Percentiles rank a stretch among this genome's conserved stretches.
These are phyloP conservation scores for Nigrospora osmanthi DNA, from an alignment of 2,329 filamentous ascomycete species.

Conservation along the genomic window DNA sequence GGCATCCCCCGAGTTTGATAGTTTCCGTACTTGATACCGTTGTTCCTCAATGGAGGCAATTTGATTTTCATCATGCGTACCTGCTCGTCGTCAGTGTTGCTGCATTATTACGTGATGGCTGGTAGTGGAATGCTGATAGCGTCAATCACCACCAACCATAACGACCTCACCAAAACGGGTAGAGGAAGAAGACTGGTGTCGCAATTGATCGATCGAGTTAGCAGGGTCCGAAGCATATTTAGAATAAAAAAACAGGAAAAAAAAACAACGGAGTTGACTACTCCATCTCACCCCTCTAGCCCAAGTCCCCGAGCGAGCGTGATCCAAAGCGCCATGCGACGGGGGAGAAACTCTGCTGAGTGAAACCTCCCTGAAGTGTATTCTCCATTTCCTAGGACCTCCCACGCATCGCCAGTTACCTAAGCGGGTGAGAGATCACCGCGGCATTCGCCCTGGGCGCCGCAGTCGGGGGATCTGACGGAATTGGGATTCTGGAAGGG, in stretches of 20 bases:
- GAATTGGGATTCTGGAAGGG: conserved; percentile 42
- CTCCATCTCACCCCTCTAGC: conserved; percentile 46
- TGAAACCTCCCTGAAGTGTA: conserved; percentile 64
- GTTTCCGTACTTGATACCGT: too few species aligned
- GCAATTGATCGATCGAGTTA: too few species aligned
- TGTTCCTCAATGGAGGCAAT: too few species aligned
- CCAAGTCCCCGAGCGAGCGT: conserved; percentile 56
- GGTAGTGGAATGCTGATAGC: too few species aligned
- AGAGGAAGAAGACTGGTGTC: too few species aligned
- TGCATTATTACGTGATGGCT: too few species aligned
- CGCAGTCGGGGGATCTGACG: conserved; percentile 42
- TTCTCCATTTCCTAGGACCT: conserved; percentile 61
- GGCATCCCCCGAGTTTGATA: too few species aligned
- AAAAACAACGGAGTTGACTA: conserved; percentile 37
- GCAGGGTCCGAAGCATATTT: too few species aligned
- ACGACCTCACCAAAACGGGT: too few species aligned
- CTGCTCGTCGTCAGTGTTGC: too few species aligned
- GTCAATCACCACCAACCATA: too few species aligned
- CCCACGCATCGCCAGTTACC: conserved; percentile 59
- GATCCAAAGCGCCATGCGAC: conserved; percentile 63
- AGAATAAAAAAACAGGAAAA: conserved; percentile 13
- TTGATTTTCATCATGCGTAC: too few species aligned
- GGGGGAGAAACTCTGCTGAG: conserved; percentile 67
- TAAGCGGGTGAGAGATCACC: conserved; percentile 55
- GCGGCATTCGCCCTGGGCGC: conserved; percentile 63